Evolutionary conservation across 2,329 filamentous ascomycete species (phyloP).

Genomic region (Curvularia sp.): DNA sequence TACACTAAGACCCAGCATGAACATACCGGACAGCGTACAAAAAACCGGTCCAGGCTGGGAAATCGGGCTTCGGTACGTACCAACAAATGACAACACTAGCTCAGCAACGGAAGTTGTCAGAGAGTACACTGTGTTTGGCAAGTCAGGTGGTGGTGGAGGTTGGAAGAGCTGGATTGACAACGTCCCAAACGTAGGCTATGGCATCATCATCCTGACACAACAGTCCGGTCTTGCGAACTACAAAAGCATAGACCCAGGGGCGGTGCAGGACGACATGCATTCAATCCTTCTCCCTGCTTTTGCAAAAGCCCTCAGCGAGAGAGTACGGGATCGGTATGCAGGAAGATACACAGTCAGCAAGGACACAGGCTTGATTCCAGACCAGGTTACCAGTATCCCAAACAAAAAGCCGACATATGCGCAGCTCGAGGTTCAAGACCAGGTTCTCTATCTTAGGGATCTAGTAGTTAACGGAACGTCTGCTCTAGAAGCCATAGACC

Average conservation of each 20-base stretch:
- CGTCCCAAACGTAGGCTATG: conserved; percentile 43
- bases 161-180: conserved; percentile 44
- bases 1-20: conserved; percentile 32
- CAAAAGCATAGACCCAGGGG: conserved; percentile 25
- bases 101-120: conserved; percentile 18
- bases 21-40: conserved; percentile 37
- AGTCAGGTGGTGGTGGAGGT: conserved; percentile 44
- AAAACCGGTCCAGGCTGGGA: conserved; percentile 43
- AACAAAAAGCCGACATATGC: conserved; percentile 30
- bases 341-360: conserved; percentile 31
- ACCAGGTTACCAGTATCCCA: conserved; percentile 19
- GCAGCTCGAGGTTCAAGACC: conserved; percentile 33
- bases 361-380: conserved; percentile 31
- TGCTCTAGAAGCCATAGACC: conserved; percentile 40
- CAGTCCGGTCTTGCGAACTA: conserved; percentile 26
- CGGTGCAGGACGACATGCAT: conserved; percentile 29
- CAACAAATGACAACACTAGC: conserved; percentile 20
- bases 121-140: conserved; percentile 40
- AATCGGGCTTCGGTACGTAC: conserved; percentile 28
- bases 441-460: conserved; percentile 39
- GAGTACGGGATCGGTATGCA: conserved; percentile 28
- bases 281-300: conserved; percentile 39
- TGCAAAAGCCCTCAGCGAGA: conserved; percentile 26
- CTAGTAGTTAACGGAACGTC: conserved; percentile 39
- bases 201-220: conserved; percentile 36